A percentile compares a stretch with the other conserved stretches of the same genome.
These are phyloP conservation scores for Wickerhamiella australiensis DNA, from an alignment of 805 yeast species.

Conservation along the genomic window DNA sequence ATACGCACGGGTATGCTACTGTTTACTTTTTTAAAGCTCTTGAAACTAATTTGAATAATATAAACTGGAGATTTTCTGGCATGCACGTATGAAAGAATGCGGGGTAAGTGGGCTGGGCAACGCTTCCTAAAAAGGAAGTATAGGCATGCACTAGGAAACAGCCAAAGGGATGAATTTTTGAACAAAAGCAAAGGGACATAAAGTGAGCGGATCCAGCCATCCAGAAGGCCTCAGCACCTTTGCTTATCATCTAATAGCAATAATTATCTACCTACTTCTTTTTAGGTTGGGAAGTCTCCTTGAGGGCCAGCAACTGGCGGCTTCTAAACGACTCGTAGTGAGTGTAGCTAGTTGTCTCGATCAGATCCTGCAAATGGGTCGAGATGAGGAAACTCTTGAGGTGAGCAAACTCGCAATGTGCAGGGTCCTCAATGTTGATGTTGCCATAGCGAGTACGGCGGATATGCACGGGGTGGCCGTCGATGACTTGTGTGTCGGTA, in stretches of 20 bases:
- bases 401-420: slow-evolving; percentile 91
- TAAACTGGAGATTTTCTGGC: too few species aligned
- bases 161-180: too few species aligned
- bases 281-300: slow-evolving; percentile 47
- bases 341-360: slow-evolving; percentile 75
- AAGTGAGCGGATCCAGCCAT: neutral
- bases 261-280: slow-evolving; percentile 9
- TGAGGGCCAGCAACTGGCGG: slow-evolving; percentile 83
- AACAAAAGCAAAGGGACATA: too few species aligned
- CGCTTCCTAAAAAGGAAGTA: neutral
- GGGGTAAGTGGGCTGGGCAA: slow-evolving; percentile 4
- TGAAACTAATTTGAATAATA: too few species aligned
- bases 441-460: slow-evolving; percentile 91
- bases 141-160: too few species aligned
- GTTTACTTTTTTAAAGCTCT: too few species aligned
- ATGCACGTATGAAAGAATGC: neutral
- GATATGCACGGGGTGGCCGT: slow-evolving; percentile 75
- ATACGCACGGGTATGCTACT: neutral
- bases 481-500: slow-evolving; percentile 58
- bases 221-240: too few species aligned
- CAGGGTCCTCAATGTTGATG: slow-evolving; percentile 83
- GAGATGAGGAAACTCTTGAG: slow-evolving; percentile 88
- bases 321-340: slow-evolving; percentile 92
- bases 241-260: neutral
- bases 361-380: slow-evolving; percentile 90